A percentile compares a stretch with the other conserved stretches of the same genome.
Evolutionary conservation across 2,329 filamentous ascomycete genomes (phyloP).

Genomic region (Aspergillus pseudonomiae): DNA sequence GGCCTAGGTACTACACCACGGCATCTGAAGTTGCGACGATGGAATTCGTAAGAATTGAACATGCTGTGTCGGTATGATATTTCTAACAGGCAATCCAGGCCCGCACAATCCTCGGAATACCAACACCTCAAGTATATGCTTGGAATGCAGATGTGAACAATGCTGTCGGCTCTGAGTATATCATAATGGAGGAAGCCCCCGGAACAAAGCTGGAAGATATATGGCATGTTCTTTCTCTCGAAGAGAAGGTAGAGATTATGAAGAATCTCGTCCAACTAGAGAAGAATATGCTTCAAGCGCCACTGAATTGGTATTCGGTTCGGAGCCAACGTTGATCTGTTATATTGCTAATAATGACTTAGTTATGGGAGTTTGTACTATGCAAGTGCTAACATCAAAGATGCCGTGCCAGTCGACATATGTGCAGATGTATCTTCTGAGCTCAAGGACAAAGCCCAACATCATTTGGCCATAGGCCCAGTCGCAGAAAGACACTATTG

Average conservation of each 20-base stretch:
- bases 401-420: constrained; percentile 20
- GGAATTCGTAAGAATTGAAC: constrained; percentile 25
- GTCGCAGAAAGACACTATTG: constrained; percentile 39
- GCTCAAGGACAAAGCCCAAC: constrained; percentile 26
- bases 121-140: constrained; percentile 21
- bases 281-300: constrained; percentile 40
- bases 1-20: constrained; percentile 25
- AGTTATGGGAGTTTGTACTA: constrained; percentile 46
- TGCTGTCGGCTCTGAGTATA: constrained; percentile 31
- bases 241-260: constrained; percentile 23
- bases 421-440: constrained; percentile 25
- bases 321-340: not conserved
- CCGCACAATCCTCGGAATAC: constrained; percentile 20
- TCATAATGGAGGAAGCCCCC: constrained; percentile 34
- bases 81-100: constrained; percentile 13
- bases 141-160: constrained; percentile 27
- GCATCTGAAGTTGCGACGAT: constrained; percentile 31
- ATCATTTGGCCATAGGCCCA: constrained; percentile 43
- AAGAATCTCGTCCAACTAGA: constrained; percentile 41
- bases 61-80: not conserved
- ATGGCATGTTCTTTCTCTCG: constrained; percentile 31
- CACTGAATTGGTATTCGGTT: constrained; percentile 35
- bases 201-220: constrained; percentile 29
- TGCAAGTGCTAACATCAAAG: constrained; percentile 25
- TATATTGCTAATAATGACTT: constrained; percentile 13